Percentiles rank a stretch among this genome's conserved stretches.
phyloP scores from a whole-genome alignment of 1,139 yeast species.

The Candida pseudocylindracea region DNA sequence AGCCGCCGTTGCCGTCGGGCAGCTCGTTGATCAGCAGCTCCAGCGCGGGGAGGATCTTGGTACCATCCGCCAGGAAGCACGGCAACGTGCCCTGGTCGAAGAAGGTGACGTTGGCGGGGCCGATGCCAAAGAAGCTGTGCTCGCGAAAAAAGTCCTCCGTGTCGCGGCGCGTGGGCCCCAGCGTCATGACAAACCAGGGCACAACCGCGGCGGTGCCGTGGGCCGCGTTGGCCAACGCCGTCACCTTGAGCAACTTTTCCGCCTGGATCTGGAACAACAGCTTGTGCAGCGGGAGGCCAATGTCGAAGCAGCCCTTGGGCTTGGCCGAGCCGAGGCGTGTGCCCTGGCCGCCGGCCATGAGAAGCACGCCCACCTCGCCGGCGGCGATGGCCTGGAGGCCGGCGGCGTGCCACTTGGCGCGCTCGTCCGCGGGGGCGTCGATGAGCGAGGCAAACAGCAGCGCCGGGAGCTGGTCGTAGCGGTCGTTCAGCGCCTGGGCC shows the following conservation, averaged over 20 bases:
- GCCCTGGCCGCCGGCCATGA: constrained; percentile 98
- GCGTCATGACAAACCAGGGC: constrained; percentile 91
- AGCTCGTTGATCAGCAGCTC: constrained; percentile 46
- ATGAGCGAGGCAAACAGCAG: constrained; percentile 34
- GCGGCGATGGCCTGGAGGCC: constrained; percentile 52
- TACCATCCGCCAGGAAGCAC: constrained; percentile 55
- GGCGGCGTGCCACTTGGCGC: constrained; percentile 21
- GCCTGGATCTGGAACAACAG: constrained; percentile 86
- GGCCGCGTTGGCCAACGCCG: constrained; percentile 24
- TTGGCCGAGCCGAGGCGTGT: constrained; percentile 72
- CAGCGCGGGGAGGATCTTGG: constrained; percentile 40
- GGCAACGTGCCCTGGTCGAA: constrained; percentile 95
- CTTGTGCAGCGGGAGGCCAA: constrained; percentile 65
- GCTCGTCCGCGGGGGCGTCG: constrained; percentile 11
- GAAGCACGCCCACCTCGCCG: constrained; percentile 67
- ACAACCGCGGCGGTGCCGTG: constrained; percentile 11
- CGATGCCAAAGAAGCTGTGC: constrained; percentile 51
- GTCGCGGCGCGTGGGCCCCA: constrained; percentile 61
- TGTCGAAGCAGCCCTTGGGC: constrained; percentile 90
- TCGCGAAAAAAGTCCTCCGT: constrained; percentile 53
- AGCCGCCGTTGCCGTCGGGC: constrained; percentile 97
- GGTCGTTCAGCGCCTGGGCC: constrained; percentile 3
- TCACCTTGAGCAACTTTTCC: constrained; percentile 51
- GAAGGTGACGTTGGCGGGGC: constrained; percentile 34
- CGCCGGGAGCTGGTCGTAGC: constrained; percentile 19